These are phyloP conservation scores for Naematelia aurantialba DNA, from an alignment of 768 basidiomycete species.

Conservation along the genomic window DNA sequence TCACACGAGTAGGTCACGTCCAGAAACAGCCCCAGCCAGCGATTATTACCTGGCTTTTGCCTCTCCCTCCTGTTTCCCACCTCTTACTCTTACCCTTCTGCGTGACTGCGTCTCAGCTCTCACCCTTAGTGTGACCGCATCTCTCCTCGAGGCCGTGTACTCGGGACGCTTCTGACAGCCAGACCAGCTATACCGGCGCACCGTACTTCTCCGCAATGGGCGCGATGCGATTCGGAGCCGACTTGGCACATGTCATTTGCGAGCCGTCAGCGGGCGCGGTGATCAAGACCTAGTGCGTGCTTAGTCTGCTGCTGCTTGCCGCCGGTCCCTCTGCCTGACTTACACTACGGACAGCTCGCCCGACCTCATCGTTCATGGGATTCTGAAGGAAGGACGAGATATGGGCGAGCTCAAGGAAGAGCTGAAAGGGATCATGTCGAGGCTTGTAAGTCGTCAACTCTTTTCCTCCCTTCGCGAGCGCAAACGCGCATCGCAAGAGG, in stretches of 20 bases:
- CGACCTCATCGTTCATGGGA: conserved; percentile 94
- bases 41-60: too few relatives aligned
- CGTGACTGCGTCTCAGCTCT: too few relatives aligned
- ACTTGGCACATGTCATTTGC: conserved; percentile 96
- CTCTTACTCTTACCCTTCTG: neutral
- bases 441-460: conserved; percentile 54
- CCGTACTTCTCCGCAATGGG: conserved; percentile 94
- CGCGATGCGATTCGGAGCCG: conserved; percentile 82
- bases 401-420: conserved; percentile 51
- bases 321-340: neutral
- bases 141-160: too few relatives aligned
- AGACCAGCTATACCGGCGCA: conserved; percentile 97
- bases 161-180: too few relatives aligned
- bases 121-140: too few relatives aligned
- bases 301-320: neutral
- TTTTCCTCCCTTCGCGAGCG: neutral
- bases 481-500: too few relatives aligned
- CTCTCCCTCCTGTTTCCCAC: neutral
- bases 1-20: conserved; percentile 72
- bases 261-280: conserved; percentile 83
- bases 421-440: conserved; percentile 63
- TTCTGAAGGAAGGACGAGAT: conserved; percentile 67
- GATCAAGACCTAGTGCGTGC: conserved; percentile 81
- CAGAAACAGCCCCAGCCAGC: too few relatives aligned
- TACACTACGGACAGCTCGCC: conserved; percentile 26